A percentile compares a stretch with the other conserved stretches of the same genome.
Evolutionary conservation across 257 asterid species (phyloP).

Genomic region (Ophiorrhiza pumila): DNA sequence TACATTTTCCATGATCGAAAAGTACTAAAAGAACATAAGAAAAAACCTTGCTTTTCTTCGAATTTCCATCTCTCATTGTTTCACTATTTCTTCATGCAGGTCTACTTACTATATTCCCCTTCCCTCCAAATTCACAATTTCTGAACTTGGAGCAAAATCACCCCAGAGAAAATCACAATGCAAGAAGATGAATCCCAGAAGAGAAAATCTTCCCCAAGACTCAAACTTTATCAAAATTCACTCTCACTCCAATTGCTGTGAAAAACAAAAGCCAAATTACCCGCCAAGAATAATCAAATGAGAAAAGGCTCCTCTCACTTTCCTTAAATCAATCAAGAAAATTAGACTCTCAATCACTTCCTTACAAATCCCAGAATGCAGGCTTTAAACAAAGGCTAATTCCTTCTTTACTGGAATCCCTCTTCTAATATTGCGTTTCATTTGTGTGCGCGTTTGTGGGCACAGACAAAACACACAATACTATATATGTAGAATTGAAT

Average conservation of each 20-base stretch:
- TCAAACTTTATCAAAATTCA: slow-evolving; percentile 19
- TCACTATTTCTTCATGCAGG: slow-evolving; percentile 71
- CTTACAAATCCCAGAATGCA: slow-evolving; percentile 17
- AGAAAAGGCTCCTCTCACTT: slow-evolving; percentile 31
- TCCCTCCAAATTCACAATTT: slow-evolving; percentile 30
- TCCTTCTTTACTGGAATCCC: slow-evolving; percentile 28
- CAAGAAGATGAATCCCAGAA: slow-evolving; percentile 4
- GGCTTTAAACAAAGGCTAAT: slow-evolving; percentile 26
- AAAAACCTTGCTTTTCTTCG: slow-evolving; percentile 79
- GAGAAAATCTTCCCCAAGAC: slow-evolving; percentile 15
- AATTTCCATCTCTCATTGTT: slow-evolving; percentile 84
- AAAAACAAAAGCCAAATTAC: slow-evolving; percentile 15
- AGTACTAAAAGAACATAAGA: slow-evolving; percentile 5
- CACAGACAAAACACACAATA: slow-evolving; percentile 11
- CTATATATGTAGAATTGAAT: slow-evolving; percentile 5
- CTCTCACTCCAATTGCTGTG: background rate
- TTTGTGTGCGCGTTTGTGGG: slow-evolving; percentile 14
- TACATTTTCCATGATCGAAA: slow-evolving; percentile 18
- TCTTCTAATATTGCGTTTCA: slow-evolving; percentile 10
- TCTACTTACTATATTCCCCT: slow-evolving; percentile 21
- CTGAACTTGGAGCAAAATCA: slow-evolving; percentile 22
- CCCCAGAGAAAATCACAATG: slow-evolving; percentile 10
- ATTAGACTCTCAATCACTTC: slow-evolving; percentile 20
- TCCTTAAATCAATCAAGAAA: slow-evolving; percentile 12
- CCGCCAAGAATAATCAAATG: background rate